Evolutionary conservation across 257 asterid species (phyloP).

Genomic region (Capsicum pubescens): DNA sequence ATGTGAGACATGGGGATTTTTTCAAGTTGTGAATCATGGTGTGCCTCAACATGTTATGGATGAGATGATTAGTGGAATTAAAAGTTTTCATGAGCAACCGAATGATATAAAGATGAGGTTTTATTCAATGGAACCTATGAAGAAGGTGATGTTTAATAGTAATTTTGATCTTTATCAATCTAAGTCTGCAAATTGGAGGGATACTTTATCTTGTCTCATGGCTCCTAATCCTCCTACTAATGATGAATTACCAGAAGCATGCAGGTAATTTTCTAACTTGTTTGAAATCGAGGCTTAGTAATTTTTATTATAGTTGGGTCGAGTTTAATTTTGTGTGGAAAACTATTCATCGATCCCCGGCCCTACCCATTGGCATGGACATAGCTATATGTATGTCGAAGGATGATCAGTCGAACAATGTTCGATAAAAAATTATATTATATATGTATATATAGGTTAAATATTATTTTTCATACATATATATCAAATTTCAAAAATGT

Average conservation of each 20-base stretch:
- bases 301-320: background rate
- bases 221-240: slow-evolving; percentile 29
- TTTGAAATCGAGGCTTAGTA: too few relatives aligned
- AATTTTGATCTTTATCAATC: slow-evolving; percentile 32
- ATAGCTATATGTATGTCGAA: too few relatives aligned
- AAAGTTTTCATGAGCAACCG: slow-evolving; percentile 23
- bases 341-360: too few relatives aligned
- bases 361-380: too few relatives aligned
- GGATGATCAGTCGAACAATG: too few relatives aligned
- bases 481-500: too few relatives aligned
- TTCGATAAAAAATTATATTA: too few relatives aligned
- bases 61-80: slow-evolving; percentile 30
- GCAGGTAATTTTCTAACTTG: slow-evolving; percentile 14
- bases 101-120: slow-evolving; percentile 20
- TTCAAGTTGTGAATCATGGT: slow-evolving; percentile 38
- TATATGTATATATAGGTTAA: too few relatives aligned
- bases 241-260: slow-evolving; percentile 27
- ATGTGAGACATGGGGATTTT: slow-evolving; percentile 32
- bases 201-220: slow-evolving; percentile 26
- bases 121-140: slow-evolving; percentile 27
- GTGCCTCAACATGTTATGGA: slow-evolving; percentile 26
- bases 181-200: slow-evolving; percentile 35
- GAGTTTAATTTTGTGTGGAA: background rate
- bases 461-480: too few relatives aligned
- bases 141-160: slow-evolving; percentile 32